phyloP scores from a whole-genome alignment of 208 protist species.

The Trypanosoma platydactyli region DNA sequence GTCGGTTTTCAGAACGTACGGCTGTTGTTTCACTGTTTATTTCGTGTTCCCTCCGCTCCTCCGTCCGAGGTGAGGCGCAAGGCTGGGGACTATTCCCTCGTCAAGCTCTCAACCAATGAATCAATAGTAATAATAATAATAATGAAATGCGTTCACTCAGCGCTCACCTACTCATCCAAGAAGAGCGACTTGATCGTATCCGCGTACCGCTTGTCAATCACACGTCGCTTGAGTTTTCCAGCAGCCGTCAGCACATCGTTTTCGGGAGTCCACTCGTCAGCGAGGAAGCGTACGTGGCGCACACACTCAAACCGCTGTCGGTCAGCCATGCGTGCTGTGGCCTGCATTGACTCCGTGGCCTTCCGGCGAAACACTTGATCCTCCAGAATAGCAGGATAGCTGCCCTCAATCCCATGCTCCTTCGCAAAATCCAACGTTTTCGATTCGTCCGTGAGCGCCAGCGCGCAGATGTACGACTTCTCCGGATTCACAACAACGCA shows the following conservation, averaged over 20 bases:
- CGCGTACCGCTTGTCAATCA: conserved; percentile 64
- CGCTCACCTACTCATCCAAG: no score
- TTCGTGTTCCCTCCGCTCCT: no score
- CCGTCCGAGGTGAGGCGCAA: no score
- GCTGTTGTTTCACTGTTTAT: no score
- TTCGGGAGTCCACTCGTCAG: conserved; percentile 82
- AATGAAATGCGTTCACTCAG: no score
- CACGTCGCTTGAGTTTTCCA: conserved; percentile 75
- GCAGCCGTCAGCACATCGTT: conserved; percentile 81
- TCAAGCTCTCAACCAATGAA: no score
- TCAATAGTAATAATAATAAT: no score
- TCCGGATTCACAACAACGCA: conserved; percentile 79
- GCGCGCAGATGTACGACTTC: conserved; percentile 65
- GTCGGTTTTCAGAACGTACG: no score
- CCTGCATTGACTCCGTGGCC: conserved; percentile 45
- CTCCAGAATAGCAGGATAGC: conserved; percentile 48
- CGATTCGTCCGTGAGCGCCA: no score
- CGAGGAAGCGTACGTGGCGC: conserved; percentile 46
- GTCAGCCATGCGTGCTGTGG: conserved; percentile 44
- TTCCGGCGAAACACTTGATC: conserved; percentile 46
- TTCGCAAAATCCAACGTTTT: conserved; percentile 56
- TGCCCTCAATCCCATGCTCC: conserved; percentile 50
- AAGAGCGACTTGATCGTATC: conserved; percentile 67
- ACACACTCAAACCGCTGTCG: conserved; percentile 76
- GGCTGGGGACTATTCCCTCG: no score